Evolutionary conservation across 768 basidiomycete species (phyloP), one percentile per base, ranked within the genome.

Genomic region (Amanita pallidorosea): DNA sequence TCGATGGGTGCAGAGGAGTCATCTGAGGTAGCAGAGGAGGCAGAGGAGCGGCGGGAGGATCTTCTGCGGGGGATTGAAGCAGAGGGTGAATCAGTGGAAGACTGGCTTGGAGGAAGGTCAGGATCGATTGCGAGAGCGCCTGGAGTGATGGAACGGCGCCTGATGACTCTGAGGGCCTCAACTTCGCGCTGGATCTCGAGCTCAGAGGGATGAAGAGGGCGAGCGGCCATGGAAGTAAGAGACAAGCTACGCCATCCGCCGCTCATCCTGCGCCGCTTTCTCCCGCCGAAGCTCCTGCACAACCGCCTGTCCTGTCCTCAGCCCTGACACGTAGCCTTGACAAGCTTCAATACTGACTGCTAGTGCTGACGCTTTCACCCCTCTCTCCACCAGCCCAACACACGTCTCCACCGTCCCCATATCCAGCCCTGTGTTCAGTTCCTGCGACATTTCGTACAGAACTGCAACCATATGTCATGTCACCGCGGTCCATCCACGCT

Each of bases 391-490:
- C 85, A 95, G 83, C 36, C 83, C 77, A 20, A 95, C 81, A 63
- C 92, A 95, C 22, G 87, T 92, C 33, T 86, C 89, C n/a, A 95
- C 77, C 2, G 88, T 89, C 61, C 91, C 87, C 59, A 87, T 89
- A 69, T 94, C 90, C 37, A 95, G 74, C 52, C 84, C 80, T 0
- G 92, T 93, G 55, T 92, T 87, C 45, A 95, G 68, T 42, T 94
- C 67, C 66, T 92, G 88, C 17, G 92, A 91, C 50, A 95, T 87
- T 53, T 93, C 90, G 60, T 83, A 76, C 22, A 95, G 73, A 55
- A 86, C 92, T 95, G 56, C 46, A 4, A 6, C 18, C 44, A 23
- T 29, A 29, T n/a, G n/a, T n/a, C n/a, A n/a, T n/a, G 31, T 41
- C 34, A 46, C 25, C 33, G 37, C 7, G 8, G 25, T 11, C 15